Evolutionary conservation across 108 stramenopile species (phyloP), one percentile per base, ranked within the genome.

Genomic region (Poteriospumella lacustris): DNA sequence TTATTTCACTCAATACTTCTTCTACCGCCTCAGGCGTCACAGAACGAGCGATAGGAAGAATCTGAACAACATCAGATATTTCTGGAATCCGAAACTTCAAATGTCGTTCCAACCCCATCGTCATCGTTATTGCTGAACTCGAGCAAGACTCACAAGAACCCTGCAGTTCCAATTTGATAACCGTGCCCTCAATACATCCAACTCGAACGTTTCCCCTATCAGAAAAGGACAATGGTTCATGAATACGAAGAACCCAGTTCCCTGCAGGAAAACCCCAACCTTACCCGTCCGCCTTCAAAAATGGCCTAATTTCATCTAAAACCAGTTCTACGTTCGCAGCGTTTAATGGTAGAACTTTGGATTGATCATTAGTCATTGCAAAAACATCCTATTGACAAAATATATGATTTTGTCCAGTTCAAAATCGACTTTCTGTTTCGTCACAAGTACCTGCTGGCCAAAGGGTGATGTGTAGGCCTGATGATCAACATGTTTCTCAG

Each of bases 61-160:
- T 84, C 79, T 97, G 95, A 31, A 97, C 83, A 40, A 97, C 96
- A 82, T 97, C 92, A 79, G 91, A 89, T 78, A 97, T 97, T 87
- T 97, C 96, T 2, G 96, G 96, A 58, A 97, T 97, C 12, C 86
- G 78, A 83, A 92, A 93, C 68, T 80, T 81, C 58, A 97, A 86
- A 36, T 92, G 85, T 58, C 94, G 82, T 78, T 97, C 96, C 70
- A 97, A 89, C 56, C 96, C 96, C 96, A 97, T 96, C 85, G 95
- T 95, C 93, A 97, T 95, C 40, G 96, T 97, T 89, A 93, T 93
- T 36, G 93, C 93, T 24, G 91, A 92, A 28, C 88, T 90, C 0
- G 96, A 94, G 82, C 96, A 97, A 76, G 91, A 93, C 41, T 95
- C 96, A 79, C 96, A 97, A n/a, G 92, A 92, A 9, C 96, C 96